These are phyloP conservation scores for Leccinum rimulosum DNA, from an alignment of 768 basidiomycete species.

Conservation along the genomic window DNA sequence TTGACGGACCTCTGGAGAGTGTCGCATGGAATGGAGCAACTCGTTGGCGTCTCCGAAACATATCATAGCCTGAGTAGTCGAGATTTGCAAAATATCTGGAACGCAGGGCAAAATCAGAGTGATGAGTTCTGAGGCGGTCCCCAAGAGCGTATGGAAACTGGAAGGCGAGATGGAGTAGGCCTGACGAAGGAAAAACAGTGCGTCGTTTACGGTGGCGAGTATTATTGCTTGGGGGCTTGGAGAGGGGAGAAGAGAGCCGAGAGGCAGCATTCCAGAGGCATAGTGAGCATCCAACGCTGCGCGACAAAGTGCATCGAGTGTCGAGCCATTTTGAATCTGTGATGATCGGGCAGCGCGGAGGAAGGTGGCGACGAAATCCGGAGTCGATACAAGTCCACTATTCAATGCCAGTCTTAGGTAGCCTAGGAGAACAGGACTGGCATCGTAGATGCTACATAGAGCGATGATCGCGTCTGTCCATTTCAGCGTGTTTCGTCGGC, in stretches of 20 bases:
- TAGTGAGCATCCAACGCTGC: slow-evolving; percentile 65
- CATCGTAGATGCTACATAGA: slow-evolving; percentile 66
- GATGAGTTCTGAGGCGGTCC: slow-evolving; percentile 63
- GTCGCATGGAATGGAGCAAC: slow-evolving; percentile 49
- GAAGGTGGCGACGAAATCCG: slow-evolving; percentile 62
- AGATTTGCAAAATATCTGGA: slow-evolving; percentile 58
- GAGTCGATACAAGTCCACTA: slow-evolving; percentile 52
- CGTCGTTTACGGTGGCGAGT: slow-evolving; percentile 58
- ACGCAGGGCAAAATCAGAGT: slow-evolving; percentile 60
- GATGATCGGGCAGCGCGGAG: slow-evolving; percentile 64
- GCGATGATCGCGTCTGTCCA: slow-evolving; percentile 63
- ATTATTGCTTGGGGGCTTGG: slow-evolving; percentile 47
- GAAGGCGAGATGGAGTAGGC: slow-evolving; percentile 52
- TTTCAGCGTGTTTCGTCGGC: not conserved
- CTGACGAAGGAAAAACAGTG: slow-evolving; percentile 54
- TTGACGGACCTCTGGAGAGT: slow-evolving; percentile 52
- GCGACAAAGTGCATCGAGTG: slow-evolving; percentile 68
- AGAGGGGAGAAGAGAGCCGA: slow-evolving; percentile 54
- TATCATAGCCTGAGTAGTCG: slow-evolving; percentile 56
- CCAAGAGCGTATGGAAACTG: slow-evolving; percentile 52
- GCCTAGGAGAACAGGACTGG: slow-evolving; percentile 61
- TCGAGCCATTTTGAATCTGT: slow-evolving; percentile 60
- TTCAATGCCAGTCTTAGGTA: slow-evolving; percentile 64
- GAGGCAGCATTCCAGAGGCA: slow-evolving; percentile 48
- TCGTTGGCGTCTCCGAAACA: slow-evolving; percentile 49